Evolutionary conservation across 2,329 filamentous ascomycete species (phyloP).

Genomic region (Seiridium unicorne): DNA sequence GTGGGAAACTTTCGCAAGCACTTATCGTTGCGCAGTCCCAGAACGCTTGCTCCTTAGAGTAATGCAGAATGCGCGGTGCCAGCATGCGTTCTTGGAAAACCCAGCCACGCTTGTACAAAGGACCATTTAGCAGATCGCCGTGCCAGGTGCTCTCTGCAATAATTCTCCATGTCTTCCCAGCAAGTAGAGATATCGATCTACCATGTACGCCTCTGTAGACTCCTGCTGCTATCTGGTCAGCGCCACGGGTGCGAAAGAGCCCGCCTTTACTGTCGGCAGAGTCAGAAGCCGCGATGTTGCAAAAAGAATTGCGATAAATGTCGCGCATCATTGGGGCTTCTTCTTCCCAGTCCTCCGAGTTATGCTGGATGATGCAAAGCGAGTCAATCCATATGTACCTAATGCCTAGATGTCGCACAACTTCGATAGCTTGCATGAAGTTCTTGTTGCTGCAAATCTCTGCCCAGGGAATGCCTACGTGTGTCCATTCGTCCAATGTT

Average conservation of each 20-base stretch:
- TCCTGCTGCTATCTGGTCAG: neutral
- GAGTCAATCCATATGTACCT: conserved; percentile 6
- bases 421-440: neutral
- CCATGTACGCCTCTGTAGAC: neutral
- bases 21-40: conserved; percentile 21
- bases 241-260: neutral
- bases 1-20: conserved; percentile 17
- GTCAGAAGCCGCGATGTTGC: conserved; percentile 1
- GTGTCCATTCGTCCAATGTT: neutral
- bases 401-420: neutral
- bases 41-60: conserved; percentile 15
- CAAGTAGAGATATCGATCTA: neutral
- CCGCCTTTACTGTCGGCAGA: neutral
- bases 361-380: conserved; percentile 3
- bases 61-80: conserved; percentile 19
- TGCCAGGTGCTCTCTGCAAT: conserved; percentile 1
- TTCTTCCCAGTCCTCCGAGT: neutral
- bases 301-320: conserved; percentile 7
- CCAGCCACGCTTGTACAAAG: conserved; percentile 17
- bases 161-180: conserved; percentile 7
- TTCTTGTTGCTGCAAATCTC: neutral
- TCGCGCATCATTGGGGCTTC: neutral
- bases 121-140: conserved; percentile 8
- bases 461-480: neutral
- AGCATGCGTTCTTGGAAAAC: conserved; percentile 21